phyloP scores from a whole-genome alignment of 495 filamentous ascomycete species.

The Pseudotulostoma volvatum region DNA sequence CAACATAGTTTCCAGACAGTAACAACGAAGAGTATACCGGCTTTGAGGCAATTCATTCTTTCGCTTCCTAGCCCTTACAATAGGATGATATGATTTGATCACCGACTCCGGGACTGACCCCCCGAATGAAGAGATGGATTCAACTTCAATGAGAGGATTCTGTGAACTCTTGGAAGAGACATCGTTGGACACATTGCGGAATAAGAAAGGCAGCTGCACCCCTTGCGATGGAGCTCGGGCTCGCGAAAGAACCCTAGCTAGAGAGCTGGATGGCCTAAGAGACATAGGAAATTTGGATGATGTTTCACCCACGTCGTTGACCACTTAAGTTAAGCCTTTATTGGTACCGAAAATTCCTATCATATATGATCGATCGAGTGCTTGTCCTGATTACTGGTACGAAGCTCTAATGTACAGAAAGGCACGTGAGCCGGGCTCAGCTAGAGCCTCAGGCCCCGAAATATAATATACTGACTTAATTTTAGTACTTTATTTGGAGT shows the following conservation, averaged over 20 bases:
- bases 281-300: no score
- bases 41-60: constrained; percentile 45
- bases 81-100: constrained; percentile 38
- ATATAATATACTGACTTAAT: no score
- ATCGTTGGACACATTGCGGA: constrained; percentile 34
- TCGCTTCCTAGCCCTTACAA: constrained; percentile 32
- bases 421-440: no score
- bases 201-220: constrained; percentile 18
- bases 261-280: constrained; percentile 26
- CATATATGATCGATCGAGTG: no score
- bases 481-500: no score
- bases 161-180: constrained; percentile 20
- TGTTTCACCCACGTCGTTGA: no score
- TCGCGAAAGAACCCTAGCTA: constrained; percentile 27
- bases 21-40: constrained; percentile 33
- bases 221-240: constrained; percentile 20
- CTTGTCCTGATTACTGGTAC: no score
- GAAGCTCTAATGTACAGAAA: no score
- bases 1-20: background rate
- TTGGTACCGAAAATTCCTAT: no score
- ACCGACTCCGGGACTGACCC: constrained; percentile 11
- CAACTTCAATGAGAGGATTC: constrained; percentile 21
- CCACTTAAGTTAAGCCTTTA: no score
- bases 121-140: constrained; percentile 21
- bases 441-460: no score